Conservation (phyloP, 305 asterid genomes). For the Vinca major region DNA sequence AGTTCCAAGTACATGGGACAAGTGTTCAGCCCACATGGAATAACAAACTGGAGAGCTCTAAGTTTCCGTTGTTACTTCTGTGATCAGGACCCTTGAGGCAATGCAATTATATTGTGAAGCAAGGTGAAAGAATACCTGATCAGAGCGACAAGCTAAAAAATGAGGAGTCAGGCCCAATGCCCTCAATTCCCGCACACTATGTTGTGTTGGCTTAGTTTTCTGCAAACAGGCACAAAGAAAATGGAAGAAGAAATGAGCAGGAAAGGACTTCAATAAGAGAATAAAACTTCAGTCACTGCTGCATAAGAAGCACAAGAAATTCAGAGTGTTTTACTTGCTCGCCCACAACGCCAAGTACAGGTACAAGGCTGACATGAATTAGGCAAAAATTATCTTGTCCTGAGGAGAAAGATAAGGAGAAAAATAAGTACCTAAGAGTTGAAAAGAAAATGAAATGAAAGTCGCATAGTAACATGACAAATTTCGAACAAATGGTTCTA, state of each 20-base stretch:
- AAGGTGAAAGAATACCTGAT: conserved; percentile 40
- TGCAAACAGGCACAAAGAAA: conserved; percentile 19
- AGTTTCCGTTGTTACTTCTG: neutral
- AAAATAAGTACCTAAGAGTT: conserved; percentile 6
- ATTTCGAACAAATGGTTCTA: neutral
- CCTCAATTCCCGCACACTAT: conserved; percentile 86
- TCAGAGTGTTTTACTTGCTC: conserved; percentile 61
- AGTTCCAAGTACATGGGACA: neutral
- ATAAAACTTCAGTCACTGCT: neutral
- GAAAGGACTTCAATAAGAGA: neutral
- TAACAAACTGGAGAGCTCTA: neutral
- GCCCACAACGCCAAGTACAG: conserved; percentile 86
- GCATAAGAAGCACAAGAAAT: conserved; percentile 9
- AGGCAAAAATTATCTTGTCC: conserved; percentile 84
- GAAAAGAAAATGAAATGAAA: neutral
- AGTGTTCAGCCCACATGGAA: neutral
- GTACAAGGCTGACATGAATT: conserved; percentile 90
- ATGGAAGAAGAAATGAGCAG: conserved; percentile 12
- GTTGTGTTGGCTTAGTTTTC: conserved; percentile 98
- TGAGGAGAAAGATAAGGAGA: conserved; percentile 16
- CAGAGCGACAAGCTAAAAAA: conserved; percentile 91
- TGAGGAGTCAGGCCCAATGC: conserved; percentile 90
- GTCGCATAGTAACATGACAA: neutral
- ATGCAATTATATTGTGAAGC: neutral
- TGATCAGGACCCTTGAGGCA: neutral